These are phyloP conservation scores for Zygnema circumcarinatum DNA, from an alignment of 139 green algal species.

Conservation along the genomic window DNA sequence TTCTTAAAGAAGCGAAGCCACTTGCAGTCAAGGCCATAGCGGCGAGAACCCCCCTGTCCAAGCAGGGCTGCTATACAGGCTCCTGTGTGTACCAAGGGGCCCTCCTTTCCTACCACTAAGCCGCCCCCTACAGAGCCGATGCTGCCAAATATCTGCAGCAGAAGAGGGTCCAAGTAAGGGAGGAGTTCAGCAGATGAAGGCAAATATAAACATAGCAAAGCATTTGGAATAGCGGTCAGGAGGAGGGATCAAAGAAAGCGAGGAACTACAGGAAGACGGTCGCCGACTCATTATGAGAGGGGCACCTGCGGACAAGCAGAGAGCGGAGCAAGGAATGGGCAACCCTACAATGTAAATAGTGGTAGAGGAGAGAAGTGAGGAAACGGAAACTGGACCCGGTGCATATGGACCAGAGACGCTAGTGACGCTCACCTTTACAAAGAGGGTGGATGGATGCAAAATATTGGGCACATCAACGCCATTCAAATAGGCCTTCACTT, in stretches of 20 bases:
- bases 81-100: slow-evolving; percentile 83
- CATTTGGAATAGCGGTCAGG: neutral
- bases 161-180: neutral
- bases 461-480: slow-evolving; percentile 75
- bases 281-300: too few relatives aligned
- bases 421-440: slow-evolving; percentile 70
- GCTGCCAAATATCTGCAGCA: slow-evolving; percentile 59
- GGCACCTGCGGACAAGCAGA: too few relatives aligned
- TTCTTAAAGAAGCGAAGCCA: slow-evolving; percentile 71
- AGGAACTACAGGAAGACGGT: too few relatives aligned
- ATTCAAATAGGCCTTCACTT: slow-evolving; percentile 88
- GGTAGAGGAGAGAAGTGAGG: too few relatives aligned
- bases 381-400: too few relatives aligned
- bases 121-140: slow-evolving; percentile 76
- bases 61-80: slow-evolving; percentile 73
- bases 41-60: slow-evolving; percentile 52
- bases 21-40: slow-evolving; percentile 47
- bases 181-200: neutral
- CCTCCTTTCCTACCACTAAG: slow-evolving; percentile 84
- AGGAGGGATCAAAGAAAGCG: neutral
- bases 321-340: too few relatives aligned
- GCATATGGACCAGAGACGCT: too few relatives aligned
- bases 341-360: too few relatives aligned
- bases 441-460: slow-evolving; percentile 75
- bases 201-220: neutral